phyloP scores from a whole-genome alignment of 1,284 basidiomycete species.

The Leccinum fuscescens region DNA sequence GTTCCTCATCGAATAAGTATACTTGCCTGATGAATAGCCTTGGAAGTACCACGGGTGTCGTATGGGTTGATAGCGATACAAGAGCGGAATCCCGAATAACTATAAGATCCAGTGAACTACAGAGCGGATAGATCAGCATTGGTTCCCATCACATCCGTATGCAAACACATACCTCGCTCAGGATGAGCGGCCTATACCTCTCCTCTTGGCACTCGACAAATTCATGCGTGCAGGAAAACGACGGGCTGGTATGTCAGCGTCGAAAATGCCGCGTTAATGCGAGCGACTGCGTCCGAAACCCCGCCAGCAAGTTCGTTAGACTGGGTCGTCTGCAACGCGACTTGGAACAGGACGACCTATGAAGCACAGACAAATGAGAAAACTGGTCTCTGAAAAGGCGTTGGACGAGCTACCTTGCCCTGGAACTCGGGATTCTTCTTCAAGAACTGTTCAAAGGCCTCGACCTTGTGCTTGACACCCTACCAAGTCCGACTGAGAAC shows the following conservation, averaged over 20 bases:
- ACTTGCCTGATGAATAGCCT: slow-evolving; percentile 62
- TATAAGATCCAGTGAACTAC: slow-evolving; percentile 84
- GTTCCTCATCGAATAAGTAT: not conserved
- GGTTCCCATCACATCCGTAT: not conserved
- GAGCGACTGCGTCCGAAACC: slow-evolving; percentile 75
- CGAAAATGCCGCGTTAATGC: slow-evolving; percentile 81
- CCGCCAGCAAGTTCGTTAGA: slow-evolving; percentile 73
- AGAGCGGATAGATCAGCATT: slow-evolving; percentile 8
- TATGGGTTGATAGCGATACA: slow-evolving; percentile 86
- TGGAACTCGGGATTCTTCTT: slow-evolving; percentile 77
- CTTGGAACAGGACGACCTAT: slow-evolving; percentile 80
- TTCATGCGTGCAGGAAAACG: slow-evolving; percentile 84
- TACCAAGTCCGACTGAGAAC: slow-evolving; percentile 20
- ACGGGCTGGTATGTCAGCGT: slow-evolving; percentile 86
- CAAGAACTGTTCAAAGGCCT: slow-evolving; percentile 82
- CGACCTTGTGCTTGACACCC: slow-evolving; percentile 81
- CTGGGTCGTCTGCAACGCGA: slow-evolving; percentile 81
- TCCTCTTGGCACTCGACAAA: slow-evolving; percentile 82
- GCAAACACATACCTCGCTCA: slow-evolving; percentile 60
- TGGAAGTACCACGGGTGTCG: slow-evolving; percentile 71
- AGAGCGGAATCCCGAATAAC: slow-evolving; percentile 80
- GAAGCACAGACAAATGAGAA: not conserved
- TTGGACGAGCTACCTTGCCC: slow-evolving; percentile 50
- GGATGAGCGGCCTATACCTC: slow-evolving; percentile 66
- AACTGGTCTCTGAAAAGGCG: not conserved